Evolutionary conservation across 257 asterid genomes (phyloP).

Genomic region (Lycium ferocissimum): DNA sequence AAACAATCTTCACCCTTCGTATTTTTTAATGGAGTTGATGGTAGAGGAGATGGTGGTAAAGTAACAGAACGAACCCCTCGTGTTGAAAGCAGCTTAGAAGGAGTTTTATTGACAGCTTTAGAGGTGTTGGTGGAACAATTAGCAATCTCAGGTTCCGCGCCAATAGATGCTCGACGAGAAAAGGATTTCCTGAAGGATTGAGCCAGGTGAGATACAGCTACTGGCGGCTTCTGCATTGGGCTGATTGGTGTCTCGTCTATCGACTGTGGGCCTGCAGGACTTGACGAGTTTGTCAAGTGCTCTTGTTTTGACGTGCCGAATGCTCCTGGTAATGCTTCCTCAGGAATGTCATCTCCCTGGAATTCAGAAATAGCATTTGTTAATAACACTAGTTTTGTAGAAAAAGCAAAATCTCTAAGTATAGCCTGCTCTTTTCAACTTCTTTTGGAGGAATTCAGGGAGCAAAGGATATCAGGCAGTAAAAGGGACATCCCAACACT

Average conservation of each 20-base stretch:
- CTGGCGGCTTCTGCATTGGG: conserved; percentile 24
- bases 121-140: not conserved
- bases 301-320: conserved; percentile 48
- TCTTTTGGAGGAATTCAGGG: not conserved
- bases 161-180: conserved; percentile 39
- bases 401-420: not conserved
- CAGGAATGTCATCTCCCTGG: conserved; percentile 90
- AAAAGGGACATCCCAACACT: not conserved
- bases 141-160: conserved; percentile 16
- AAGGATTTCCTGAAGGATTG: conserved; percentile 61
- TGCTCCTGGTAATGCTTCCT: conserved; percentile 68
- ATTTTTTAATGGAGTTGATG: conserved; percentile 63
- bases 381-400: not conserved
- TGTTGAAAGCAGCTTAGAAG: not conserved
- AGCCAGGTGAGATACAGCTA: conserved; percentile 57
- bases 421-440: not conserved
- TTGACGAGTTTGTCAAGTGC: conserved; percentile 27
- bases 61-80: not conserved
- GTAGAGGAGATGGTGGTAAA: conserved; percentile 27
- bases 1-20: conserved; percentile 1
- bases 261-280: conserved; percentile 20
- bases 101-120: conserved; percentile 29
- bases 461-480: not conserved
- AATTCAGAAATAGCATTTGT: not conserved
- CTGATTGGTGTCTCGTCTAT: not conserved